These are phyloP conservation scores for Ramaria sp. DNA, from an alignment of 768 basidiomycete genomes.

Conservation along the genomic window DNA sequence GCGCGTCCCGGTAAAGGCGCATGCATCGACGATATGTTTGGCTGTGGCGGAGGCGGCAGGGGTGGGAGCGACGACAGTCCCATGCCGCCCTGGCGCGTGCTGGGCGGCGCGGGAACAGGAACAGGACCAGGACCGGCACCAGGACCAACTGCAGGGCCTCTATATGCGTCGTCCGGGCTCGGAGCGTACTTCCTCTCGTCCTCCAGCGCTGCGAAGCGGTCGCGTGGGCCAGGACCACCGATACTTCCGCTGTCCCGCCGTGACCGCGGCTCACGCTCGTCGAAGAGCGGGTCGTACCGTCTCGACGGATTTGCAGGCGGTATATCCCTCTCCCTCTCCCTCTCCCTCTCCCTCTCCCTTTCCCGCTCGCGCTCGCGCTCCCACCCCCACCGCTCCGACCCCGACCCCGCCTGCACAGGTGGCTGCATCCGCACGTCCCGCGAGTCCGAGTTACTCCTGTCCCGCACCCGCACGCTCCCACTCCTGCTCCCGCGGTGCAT, in stretches of 20 bases:
- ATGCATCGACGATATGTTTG: not conserved
- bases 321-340: not conserved
- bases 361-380: conserved; percentile 2
- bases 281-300: conserved; percentile 57
- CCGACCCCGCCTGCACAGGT: not conserved
- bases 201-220: conserved; percentile 18
- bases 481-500: conserved; percentile 16
- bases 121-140: not conserved
- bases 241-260: not conserved
- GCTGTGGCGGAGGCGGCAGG: conserved; percentile 1
- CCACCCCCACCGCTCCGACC: not conserved
- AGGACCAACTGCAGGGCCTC: not conserved
- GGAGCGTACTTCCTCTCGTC: conserved; percentile 30
- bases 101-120: not conserved
- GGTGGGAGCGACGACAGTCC: conserved; percentile 3
- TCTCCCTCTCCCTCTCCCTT: conserved; percentile 25
- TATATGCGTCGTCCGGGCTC: conserved; percentile 13
- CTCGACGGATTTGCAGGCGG: conserved; percentile 23
- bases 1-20: not conserved
- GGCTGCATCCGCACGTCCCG: not conserved
- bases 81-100: not conserved
- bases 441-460: not conserved
- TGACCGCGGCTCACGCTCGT: conserved; percentile 22
- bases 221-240: no score
- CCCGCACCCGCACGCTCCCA: not conserved